Evolutionary conservation across 2,329 filamentous ascomycete genomes (phyloP).

Genomic region (Aspergillus floridensis): DNA sequence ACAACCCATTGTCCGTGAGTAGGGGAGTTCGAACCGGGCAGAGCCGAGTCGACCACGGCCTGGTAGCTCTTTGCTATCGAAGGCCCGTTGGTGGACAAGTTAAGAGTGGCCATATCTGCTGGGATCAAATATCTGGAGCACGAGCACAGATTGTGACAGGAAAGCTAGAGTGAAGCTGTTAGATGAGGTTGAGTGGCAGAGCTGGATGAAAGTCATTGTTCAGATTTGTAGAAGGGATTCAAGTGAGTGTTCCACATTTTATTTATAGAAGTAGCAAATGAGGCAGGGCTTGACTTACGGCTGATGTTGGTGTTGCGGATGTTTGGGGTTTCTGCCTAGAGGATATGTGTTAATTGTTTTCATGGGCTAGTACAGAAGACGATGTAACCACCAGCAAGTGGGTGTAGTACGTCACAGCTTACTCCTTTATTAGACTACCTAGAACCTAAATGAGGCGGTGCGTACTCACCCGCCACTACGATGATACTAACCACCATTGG

Average conservation of each 20-base stretch:
- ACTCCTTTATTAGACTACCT: background rate
- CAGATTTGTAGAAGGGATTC: background rate
- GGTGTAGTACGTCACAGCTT: background rate
- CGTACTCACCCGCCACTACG: background rate
- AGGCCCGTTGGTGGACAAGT: conserved; percentile 73
- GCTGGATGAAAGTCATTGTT: background rate
- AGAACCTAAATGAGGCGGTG: background rate
- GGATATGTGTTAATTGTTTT: background rate
- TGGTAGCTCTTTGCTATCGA: conserved; percentile 77
- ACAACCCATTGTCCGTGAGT: conserved; percentile 92
- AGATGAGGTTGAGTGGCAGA: background rate
- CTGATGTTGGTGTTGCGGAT: background rate
- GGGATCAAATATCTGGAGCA: background rate
- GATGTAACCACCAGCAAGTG: background rate
- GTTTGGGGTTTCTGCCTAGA: background rate
- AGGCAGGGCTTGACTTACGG: background rate
- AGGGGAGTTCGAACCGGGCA: conserved; percentile 64
- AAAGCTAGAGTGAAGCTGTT: background rate
- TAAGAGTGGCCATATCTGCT: conserved; percentile 69
- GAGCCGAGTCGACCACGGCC: conserved; percentile 61
- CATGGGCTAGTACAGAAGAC: background rate
- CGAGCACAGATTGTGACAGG: background rate
- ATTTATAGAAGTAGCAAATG: background rate
- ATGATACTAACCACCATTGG: background rate
- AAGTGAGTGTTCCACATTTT: background rate